These are phyloP conservation scores for Cladorrhinum sp. DNA, from an alignment of 2,329 filamentous ascomycete species.

Conservation along the genomic window DNA sequence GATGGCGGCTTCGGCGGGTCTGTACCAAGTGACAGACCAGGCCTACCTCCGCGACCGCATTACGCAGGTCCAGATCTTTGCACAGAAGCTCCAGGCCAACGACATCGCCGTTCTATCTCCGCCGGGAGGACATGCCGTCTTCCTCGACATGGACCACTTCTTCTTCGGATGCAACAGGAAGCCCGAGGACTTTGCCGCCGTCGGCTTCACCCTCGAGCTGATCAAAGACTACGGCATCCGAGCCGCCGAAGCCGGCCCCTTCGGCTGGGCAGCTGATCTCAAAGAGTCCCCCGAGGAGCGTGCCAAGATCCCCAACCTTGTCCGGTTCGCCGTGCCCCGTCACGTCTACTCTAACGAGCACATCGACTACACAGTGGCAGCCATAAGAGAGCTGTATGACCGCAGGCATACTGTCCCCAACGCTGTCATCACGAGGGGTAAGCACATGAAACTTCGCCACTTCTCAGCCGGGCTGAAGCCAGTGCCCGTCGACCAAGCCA, in stretches of 20 bases:
- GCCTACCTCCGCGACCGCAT: conserved; percentile 5
- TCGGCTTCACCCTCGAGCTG: conserved; percentile 3
- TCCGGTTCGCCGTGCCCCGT: conserved; percentile 3
- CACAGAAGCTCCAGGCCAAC: conserved; percentile 6
- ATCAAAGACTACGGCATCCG: conserved; percentile 8
- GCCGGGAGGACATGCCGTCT: conserved; percentile 5
- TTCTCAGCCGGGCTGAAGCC: conserved; percentile 10
- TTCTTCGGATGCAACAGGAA: conserved; percentile 8
- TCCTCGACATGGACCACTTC: conserved; percentile 9
- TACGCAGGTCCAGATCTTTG: conserved; percentile 6
- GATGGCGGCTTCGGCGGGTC: conserved; percentile 6
- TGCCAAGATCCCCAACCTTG: conserved; percentile 1
- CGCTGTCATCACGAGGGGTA: conserved; percentile 5
- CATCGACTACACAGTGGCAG: conserved; percentile 7
- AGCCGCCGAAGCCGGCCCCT: background rate
- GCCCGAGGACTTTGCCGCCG: conserved; percentile 2
- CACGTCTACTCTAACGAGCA: conserved; percentile 7
- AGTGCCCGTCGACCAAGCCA: background rate
- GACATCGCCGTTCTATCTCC: background rate
- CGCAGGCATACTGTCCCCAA: conserved; percentile 6
- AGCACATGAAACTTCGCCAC: conserved; percentile 10
- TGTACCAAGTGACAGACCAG: conserved; percentile 8
- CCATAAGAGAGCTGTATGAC: conserved; percentile 4
- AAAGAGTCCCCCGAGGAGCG: conserved; percentile 2
- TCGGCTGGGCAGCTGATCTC: conserved; percentile 4